phyloP scores from a whole-genome alignment of 2,329 filamentous ascomycete genomes.

The Parascedosporium putredinis region DNA sequence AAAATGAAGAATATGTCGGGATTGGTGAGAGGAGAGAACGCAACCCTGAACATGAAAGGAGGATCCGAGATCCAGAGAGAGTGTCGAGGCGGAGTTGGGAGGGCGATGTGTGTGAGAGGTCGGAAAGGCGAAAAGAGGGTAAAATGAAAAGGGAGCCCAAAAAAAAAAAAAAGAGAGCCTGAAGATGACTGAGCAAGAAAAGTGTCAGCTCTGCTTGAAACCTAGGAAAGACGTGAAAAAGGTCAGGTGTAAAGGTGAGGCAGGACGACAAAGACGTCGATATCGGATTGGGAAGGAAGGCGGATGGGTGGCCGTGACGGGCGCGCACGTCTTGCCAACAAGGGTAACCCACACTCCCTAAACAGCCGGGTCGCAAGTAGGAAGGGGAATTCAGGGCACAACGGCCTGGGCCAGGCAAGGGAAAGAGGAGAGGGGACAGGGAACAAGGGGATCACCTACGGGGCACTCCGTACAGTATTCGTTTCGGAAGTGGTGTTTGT shows the following conservation, averaged over 20 bases:
- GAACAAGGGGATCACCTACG: constrained; percentile 4
- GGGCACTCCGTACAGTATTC: constrained; percentile 9
- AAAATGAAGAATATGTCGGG: background rate
- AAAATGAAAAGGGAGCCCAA: too few species aligned
- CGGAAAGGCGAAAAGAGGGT: background rate
- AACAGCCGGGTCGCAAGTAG: background rate
- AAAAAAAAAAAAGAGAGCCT: background rate
- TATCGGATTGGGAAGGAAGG: background rate
- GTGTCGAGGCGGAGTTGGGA: background rate
- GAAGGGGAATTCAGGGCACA: background rate
- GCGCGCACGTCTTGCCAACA: background rate
- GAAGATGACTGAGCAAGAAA: background rate
- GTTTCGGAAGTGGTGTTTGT: constrained; percentile 1
- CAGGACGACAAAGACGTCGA: background rate
- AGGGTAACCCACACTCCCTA: background rate
- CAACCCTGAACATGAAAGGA: background rate
- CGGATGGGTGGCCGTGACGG: background rate
- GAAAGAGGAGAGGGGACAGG: background rate
- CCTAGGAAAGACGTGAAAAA: background rate
- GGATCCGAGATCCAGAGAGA: background rate
- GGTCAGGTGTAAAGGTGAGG: background rate
- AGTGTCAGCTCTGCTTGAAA: background rate
- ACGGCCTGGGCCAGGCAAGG: background rate
- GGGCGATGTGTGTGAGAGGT: background rate
- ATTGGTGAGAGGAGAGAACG: background rate